phyloP scores from a whole-genome alignment of 345 rosid genomes.

The Atalantia buxifolia region DNA sequence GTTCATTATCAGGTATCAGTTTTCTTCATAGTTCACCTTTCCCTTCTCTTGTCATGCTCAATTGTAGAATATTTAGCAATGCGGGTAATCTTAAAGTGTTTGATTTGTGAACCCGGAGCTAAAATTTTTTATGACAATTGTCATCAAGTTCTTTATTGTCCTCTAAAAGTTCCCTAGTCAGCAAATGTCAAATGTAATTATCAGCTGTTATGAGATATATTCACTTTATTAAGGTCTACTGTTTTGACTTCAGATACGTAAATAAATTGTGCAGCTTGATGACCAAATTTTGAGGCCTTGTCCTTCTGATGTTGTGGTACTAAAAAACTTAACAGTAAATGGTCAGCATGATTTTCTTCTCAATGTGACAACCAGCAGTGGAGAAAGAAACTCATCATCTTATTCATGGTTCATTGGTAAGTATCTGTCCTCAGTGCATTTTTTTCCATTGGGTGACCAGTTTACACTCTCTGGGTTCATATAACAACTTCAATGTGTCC shows the following conservation, averaged over 20 bases:
- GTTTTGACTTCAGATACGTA: constrained; percentile 2
- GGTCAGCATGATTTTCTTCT: constrained; percentile 38
- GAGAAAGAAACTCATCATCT: constrained; percentile 41
- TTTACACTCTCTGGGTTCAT: neutral
- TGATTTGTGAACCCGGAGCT: neutral
- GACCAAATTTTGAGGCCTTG: constrained; percentile 37
- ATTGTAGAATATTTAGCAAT: neutral
- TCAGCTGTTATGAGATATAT: neutral
- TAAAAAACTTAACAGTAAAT: constrained; percentile 37
- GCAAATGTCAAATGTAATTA: neutral
- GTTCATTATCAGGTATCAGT: constrained; percentile 39
- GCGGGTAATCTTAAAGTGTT: neutral
- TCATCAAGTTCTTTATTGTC: neutral
- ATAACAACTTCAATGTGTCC: neutral
- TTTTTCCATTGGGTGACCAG: neutral
- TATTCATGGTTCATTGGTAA: constrained; percentile 57
- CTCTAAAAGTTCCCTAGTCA: neutral
- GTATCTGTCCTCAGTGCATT: constrained; percentile 3
- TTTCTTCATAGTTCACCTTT: neutral
- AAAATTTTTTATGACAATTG: neutral
- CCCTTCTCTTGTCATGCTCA: neutral
- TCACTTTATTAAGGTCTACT: neutral
- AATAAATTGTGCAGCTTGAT: constrained; percentile 37
- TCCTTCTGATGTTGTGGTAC: constrained; percentile 19
- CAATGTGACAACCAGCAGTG: constrained; percentile 34